Evolutionary conservation across 2,329 filamentous ascomycete genomes (phyloP), one percentile per base, ranked within the genome.

Genomic region (Ceratocystis eucalypticola): DNA sequence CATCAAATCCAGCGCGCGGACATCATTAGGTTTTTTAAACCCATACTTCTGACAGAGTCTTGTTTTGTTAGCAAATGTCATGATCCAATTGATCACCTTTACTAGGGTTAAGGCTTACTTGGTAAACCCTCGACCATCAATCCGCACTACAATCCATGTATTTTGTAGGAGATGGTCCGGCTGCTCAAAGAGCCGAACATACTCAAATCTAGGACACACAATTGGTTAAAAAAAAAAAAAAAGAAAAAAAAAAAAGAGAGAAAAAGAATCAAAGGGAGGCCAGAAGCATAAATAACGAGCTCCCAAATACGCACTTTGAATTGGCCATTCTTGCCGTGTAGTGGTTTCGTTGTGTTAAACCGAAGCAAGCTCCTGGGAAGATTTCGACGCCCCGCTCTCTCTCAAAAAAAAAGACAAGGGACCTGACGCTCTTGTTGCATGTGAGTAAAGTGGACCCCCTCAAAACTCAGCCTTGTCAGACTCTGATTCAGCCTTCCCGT

Each of bases 61-160:
- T 69, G 20, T 44, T 55, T 50, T 70, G 55, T 74, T 68, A 71
- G n/a, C 45, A 17, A 68, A 46, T 4, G 12, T 8, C 2, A 30
- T 6, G 1, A 7, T 62, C 15, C 5, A 15, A 37, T n/a, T 37
- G 37, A 30, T 30, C 55, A 28, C 15, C 17, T 22, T 2, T 6
- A 4, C 28, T 30, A 41, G 46, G 63, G 67, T 66, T 64, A n/a
- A 5, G 45, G 41, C 76, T 74, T 78, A 95, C 91, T 96, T 96
- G 72, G 92, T 94, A 76, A 99, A 99, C 20, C 91, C 92, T 70
- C 93, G 83, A 28, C 94, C 94, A 76, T 99, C 94, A 72, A 99
- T 87, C 68, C 94, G 87, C 66, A 99, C 86, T 22, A 97, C 91
- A 66, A 97, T 88, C 91, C 92, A 99, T 30, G 93, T 97, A 73